phyloP scores from a whole-genome alignment of 306 rosid species.

The Casuarina glauca region DNA sequence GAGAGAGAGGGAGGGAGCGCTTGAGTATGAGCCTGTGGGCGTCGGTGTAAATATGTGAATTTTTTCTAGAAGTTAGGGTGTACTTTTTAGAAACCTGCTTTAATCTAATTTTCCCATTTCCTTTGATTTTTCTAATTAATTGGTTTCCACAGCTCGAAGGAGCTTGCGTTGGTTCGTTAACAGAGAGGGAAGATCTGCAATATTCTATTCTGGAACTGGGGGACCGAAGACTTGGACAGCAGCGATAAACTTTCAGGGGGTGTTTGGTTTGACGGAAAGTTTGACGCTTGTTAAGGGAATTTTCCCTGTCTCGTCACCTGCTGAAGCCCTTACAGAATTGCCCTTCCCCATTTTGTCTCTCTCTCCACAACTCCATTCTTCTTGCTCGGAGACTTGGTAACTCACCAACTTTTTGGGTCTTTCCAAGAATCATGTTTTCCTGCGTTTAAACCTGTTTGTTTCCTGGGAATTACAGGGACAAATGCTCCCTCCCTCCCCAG shows the following conservation, averaged over 20 bases:
- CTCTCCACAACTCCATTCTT: not conserved
- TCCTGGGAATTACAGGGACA: not conserved
- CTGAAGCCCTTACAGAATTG: conserved; percentile 2
- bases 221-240: not conserved
- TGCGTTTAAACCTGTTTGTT: not conserved
- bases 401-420: not conserved
- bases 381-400: not conserved
- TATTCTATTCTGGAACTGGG: not conserved
- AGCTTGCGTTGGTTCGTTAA: not conserved
- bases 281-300: conserved; percentile 28
- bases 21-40: not conserved
- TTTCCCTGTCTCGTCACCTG: conserved; percentile 7
- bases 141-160: not conserved
- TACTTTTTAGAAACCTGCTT: not conserved
- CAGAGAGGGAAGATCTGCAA: not conserved
- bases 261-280: conserved; percentile 39
- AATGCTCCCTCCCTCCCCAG: too few relatives aligned
- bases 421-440: too few relatives aligned
- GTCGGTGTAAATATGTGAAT: conserved; percentile 31
- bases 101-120: too few relatives aligned
- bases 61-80: not conserved
- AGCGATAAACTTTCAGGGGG: not conserved
- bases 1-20: conserved; percentile 22
- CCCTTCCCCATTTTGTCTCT: not conserved
- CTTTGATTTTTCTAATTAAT: not conserved